Evolutionary conservation across 257 asterid genomes (phyloP).

Genomic region (Linaria vulgaris): DNA sequence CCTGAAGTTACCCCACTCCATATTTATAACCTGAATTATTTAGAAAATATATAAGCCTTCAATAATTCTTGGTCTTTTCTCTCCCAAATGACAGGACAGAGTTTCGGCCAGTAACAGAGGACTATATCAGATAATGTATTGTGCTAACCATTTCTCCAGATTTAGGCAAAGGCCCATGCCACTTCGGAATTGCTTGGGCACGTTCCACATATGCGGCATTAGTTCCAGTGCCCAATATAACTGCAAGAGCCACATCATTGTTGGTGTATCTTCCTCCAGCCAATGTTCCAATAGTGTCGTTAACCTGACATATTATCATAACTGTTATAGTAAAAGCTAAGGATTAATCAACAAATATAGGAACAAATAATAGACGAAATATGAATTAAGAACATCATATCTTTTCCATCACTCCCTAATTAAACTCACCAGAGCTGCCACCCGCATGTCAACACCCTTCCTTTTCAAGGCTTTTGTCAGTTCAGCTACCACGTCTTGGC

Average conservation of each 20-base stretch:
- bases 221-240: conserved; percentile 89
- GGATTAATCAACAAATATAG: neutral
- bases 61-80: neutral
- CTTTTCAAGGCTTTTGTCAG: conserved; percentile 74
- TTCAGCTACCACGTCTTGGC: conserved; percentile 79
- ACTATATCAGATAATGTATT: conserved; percentile 2
- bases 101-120: neutral
- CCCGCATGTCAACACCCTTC: conserved; percentile 75
- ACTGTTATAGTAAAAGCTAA: neutral
- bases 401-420: neutral
- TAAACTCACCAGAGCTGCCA: conserved; percentile 75
- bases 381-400: neutral
- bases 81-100: too few species aligned
- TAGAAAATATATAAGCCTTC: conserved; percentile 18
- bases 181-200: conserved; percentile 90
- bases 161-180: conserved; percentile 91
- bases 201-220: conserved; percentile 93
- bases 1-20: conserved; percentile 98
- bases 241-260: conserved; percentile 66
- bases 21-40: conserved; percentile 71
- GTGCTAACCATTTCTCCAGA: conserved; percentile 86
- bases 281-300: conserved; percentile 88
- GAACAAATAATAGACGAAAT: neutral
- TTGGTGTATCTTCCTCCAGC: conserved; percentile 79
- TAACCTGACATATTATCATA: conserved; percentile 48